Base-by-base conservation (phyloP, 2,329 filamentous ascomycete genomes). In the Paradendryphiella salina region DNA sequence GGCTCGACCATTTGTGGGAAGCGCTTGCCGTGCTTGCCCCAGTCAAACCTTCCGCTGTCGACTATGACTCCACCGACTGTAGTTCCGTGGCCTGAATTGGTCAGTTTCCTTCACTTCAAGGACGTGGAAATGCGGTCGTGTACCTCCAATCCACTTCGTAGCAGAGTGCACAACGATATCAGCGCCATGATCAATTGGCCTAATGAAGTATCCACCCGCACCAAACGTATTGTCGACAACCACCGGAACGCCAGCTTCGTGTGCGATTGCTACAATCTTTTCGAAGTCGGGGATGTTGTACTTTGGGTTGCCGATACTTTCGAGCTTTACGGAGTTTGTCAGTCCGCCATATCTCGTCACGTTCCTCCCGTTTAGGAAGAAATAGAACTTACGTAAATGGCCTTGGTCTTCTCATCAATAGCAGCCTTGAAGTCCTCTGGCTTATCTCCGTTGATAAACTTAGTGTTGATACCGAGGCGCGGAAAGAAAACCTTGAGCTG, bases 1-100 rank as follows among this genome's bases (percentile, higher is more conserved):
- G 88, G 93, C 75, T 97, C 89, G 61, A 89, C 83, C 79, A 99
- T 91, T 73, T 96, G 90, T 1, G 93, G 93, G 81, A 97, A 97
- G 15, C 92, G 86, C 64, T 83, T 83, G 38, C 80, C 87, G 72
- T 96, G 77, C 75, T 87, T 87, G 63, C 88, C 90, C 92, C 93
- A 97, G 79, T 96, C 88, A 71, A 96, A 97, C 72, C 90, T 94
- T 66, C 92, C 92, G 60, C 86, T 84, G 77, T 96, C 92, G 58
- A 96, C 80, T 28, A 96, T 82, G 35, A 96, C 82, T 54, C 92
- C 92, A 50, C 82, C 92, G 60, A 96, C 89, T 20, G 92, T 96
- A 33, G 92, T 96, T 54, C 92, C 93, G 74, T 97, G 93, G 34
- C 63, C 62, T 61, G 15, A 13, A 40, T 11, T 3, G 2, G 20